These are phyloP conservation scores for Prototheca cutis DNA, from an alignment of 163 green algal species.

Conservation along the genomic window DNA sequence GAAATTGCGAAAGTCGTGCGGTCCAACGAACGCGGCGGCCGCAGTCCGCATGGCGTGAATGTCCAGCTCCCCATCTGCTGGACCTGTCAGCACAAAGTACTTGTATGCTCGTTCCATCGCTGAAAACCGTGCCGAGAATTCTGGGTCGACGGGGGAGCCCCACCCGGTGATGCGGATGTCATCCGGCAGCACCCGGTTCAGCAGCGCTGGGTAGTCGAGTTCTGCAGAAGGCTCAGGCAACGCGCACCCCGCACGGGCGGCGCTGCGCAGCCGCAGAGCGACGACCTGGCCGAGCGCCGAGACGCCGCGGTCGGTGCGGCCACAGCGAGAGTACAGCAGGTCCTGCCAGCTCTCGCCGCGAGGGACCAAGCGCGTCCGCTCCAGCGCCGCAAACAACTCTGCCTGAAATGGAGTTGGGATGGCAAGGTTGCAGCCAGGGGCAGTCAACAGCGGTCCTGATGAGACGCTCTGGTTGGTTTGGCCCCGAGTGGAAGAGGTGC, in stretches of 20 bases:
- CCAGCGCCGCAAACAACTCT: slow-evolving; percentile 53
- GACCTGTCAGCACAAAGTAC: slow-evolving; percentile 60
- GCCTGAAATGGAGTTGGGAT: slow-evolving; percentile 37
- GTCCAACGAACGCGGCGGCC: slow-evolving; percentile 54
- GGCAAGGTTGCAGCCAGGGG: too few relatives aligned
- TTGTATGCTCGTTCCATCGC: slow-evolving; percentile 65
- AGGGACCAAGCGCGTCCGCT: slow-evolving; percentile 41
- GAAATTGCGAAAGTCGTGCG: slow-evolving; percentile 91
- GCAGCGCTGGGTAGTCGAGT: slow-evolving; percentile 64
- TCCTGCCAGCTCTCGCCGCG: slow-evolving; percentile 18
- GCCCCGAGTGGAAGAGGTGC: too few relatives aligned
- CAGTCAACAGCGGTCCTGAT: too few relatives aligned
- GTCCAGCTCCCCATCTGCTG: slow-evolving; percentile 7
- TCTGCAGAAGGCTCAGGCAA: slow-evolving; percentile 38
- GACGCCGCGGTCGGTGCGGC: slow-evolving; percentile 82
- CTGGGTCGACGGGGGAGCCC: slow-evolving; percentile 25
- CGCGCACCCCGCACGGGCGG: slow-evolving; percentile 21
- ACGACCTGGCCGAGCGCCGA: slow-evolving; percentile 60
- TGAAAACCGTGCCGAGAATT: slow-evolving; percentile 50
- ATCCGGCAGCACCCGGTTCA: slow-evolving; percentile 66
- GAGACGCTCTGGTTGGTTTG: too few relatives aligned
- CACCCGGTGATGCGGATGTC: slow-evolving; percentile 66
- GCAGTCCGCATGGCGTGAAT: slow-evolving; percentile 28
- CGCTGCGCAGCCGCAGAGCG: slow-evolving; percentile 54
- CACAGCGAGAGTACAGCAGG: slow-evolving; percentile 65